Base-by-base conservation (phyloP, 1,139 yeast species). In the Diutina siamensis region DNA sequence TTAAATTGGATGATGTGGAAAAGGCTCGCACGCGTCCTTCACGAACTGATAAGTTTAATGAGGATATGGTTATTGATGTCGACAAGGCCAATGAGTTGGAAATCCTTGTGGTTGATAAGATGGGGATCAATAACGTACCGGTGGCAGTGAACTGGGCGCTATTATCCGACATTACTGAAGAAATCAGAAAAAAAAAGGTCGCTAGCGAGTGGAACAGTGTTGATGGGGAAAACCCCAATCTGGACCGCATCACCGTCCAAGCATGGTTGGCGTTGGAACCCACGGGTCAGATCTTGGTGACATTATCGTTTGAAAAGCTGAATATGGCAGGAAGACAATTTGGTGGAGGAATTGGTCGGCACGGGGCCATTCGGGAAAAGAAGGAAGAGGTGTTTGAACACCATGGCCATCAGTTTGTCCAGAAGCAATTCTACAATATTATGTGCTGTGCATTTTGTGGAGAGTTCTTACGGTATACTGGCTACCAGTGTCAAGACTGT, bases 371-470 rank as follows among this genome's bases (percentile, higher is more conserved):
- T 53, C 83, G 96, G 57, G 94, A 87, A 63, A 80, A 86, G 68
- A 89, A 89, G 57, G 97, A 89, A 58, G 97, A 89, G 57, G 87
- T 92, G 1, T 87, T 80, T 60, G 97, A 89, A 63, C 94, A 92
- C 57, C 95, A 87, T 59, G 98, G 98, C 13, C 98, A 92, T 65
- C 94, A 87, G 62, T 92, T 92, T 67, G 94, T 87, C 36, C 96
- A 87, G 60, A 92, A 87, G 55, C 96, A 88, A 60, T 88, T 92
- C 59, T 92, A 92, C 72, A 87, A 86, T 55, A 86, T 92, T 56
- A 92, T 92, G 97, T 79, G 94, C 53, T 92, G 98, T 67, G 96
- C 97, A 1, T 78, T 88, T 50, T 92, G 98, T 72, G 96, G 95
- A 10, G 97, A 92, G 51, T 89, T 92, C 58, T 70, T 92, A 52